These are phyloP conservation scores for Camellia oleifera DNA, from an alignment of 179 eudicot genomes.

Conservation along the genomic window DNA sequence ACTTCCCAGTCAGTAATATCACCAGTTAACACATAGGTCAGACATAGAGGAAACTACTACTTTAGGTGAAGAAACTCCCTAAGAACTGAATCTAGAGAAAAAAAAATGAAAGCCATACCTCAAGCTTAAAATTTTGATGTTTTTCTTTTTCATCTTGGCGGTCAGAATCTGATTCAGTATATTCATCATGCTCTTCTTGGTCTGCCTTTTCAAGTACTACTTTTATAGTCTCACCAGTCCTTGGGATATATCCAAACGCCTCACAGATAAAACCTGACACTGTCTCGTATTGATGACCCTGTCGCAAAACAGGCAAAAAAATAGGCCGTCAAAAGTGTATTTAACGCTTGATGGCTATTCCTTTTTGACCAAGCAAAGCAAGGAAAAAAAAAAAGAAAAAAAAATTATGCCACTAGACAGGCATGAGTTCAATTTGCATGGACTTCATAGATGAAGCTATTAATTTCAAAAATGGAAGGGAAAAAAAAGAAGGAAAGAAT, in stretches of 20 bases:
- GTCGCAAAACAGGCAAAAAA: conserved; percentile 13
- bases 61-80: conserved; percentile 15
- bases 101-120: conserved; percentile 45
- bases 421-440: not conserved
- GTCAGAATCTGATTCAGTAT: conserved; percentile 54
- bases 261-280: conserved; percentile 98
- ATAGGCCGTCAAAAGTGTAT: not conserved
- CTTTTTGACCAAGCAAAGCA: not conserved
- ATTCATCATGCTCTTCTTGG: conserved; percentile 54
- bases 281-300: conserved; percentile 96
- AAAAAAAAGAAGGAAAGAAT: not conserved
- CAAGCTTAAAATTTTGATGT: conserved; percentile 69
- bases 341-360: not conserved
- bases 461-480: not conserved
- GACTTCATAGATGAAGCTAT: not conserved
- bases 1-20: not conserved
- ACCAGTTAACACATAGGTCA: not conserved
- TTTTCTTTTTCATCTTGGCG: conserved; percentile 56
- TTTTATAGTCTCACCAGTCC: conserved; percentile 89
- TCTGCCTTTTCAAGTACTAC: conserved; percentile 72
- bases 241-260: conserved; percentile 95
- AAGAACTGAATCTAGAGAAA: not conserved
- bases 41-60: not conserved
- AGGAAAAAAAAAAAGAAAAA: not conserved
- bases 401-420: not conserved